Evolutionary conservation across 805 yeast genomes (phyloP), one percentile per base, ranked within the genome.

Genomic region (Nakazawaea wyomingensis): DNA sequence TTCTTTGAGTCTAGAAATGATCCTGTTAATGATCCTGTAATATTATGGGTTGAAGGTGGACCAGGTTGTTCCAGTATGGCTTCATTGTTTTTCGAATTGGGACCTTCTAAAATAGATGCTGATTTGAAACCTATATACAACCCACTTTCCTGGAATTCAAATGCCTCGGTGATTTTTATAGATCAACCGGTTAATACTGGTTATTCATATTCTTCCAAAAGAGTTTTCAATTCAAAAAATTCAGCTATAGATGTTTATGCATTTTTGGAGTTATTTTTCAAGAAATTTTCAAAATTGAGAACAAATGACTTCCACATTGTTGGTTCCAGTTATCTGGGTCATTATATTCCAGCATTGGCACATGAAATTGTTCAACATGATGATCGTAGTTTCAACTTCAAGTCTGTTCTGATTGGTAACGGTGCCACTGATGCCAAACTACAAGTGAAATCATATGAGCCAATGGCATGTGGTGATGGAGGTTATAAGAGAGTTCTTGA

Each of bases 391-490:
- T 82, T 82, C 65, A 74, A 85, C 54, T 72, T 87, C 54, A 69
- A 82, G 5, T 85, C 95, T 3, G 82, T 88, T 10, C 61, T 88
- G 65, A 87, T 89, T 57, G 96, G 96, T 57, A 89, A 89, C 60
- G 96, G 96, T 41, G 74, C 88, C 54, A 85, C 95, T 31, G 96
- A 89, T 65, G 82, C 93, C 6, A 73, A 83, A 59, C 71, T 76
- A 48, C 96, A 87, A 66, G 81, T 82, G 62, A 78, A 77, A 49
- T 75, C 77, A 63, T 86, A 82, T 61, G 80, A 82, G 59, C 95
- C 95, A 62, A 89, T 88, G 96, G 96, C 96, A 11, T 89, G 96
- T 67, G 96, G 96, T 50, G 72, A 79, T 56, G 96, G 96, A 53
- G 96, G 96, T 32, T 68, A 58, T 61, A 82, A 83, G 30, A 69